Evolutionary conservation across 2,329 filamentous ascomycete species (phyloP), one percentile per base, ranked within the genome.

Genomic region (Plectosphaerella plurivora): DNA sequence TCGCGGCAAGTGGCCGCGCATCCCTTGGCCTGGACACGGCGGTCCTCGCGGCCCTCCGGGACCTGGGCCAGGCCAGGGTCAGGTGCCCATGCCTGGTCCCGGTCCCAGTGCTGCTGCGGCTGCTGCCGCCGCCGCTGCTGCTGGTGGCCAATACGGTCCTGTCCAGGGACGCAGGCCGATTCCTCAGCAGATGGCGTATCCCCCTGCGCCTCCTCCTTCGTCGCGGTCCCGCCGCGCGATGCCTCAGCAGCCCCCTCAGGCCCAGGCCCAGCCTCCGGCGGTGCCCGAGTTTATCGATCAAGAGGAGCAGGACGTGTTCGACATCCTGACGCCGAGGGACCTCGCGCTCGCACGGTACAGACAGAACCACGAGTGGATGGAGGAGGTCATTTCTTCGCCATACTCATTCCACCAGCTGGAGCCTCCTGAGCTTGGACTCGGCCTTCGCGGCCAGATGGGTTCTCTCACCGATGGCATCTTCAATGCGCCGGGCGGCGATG

Each of bases 361-460:
- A 66, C 91, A 97, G 65, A 95, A 99, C 62, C 93, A 99, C 63
- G 91, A 96, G 68, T 97, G 93, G 94, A 96, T 99, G 90, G 94
- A 97, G 65, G 93, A 99, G 70, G 86, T 99, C 25, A 82, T 97
- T 51, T 90, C 89, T 1, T 97, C 93, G 1, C 91, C 92, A 0
- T 97, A 96, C 65, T 80, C 88, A 22, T 88, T 93, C 56, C 82
- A 81, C 48, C 90, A 95, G 65, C 96, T 99, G 53, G 83, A 87
- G 9, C 91, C 93, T 1, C 84, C 91, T 3, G 92, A 96, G 65
- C 81, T 97, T 35, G 91, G 91, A 1, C 75, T 97, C 10, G 94
- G 94, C 4, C 79, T 88, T 49, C 89, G 86, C 68, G 94, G 94
- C 37, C 88, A 92, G 68, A 77, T 99, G 18, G 85, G 89, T 22